Evolutionary conservation across 164 flowering plant species (phyloP).

Genomic region (Magnolia kwangsiensis): DNA sequence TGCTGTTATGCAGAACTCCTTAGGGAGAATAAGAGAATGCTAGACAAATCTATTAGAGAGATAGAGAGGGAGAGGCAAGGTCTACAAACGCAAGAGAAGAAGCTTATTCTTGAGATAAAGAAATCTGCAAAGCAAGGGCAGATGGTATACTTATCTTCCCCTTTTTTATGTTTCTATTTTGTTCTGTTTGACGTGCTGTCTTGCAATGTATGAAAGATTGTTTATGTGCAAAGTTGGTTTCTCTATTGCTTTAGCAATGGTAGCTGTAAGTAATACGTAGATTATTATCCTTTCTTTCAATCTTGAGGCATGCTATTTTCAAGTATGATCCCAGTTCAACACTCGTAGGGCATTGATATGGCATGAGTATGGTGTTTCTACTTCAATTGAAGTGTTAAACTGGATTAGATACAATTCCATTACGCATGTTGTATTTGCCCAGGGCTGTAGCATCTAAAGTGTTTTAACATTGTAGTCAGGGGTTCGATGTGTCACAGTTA

Average conservation of each 20-base stretch:
- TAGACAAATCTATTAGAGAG: conserved; percentile 91
- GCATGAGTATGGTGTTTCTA: neutral
- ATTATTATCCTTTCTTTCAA: neutral
- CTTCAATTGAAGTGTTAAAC: neutral
- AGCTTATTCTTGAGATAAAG: conserved; percentile 86
- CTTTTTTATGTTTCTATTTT: neutral
- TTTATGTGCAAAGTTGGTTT: neutral
- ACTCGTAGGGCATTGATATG: neutral
- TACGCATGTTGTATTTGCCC: neutral
- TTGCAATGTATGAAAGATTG: neutral
- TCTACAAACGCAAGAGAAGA: conserved; percentile 91
- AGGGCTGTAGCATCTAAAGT: neutral
- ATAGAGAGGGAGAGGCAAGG: conserved; percentile 98
- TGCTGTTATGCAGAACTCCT: conserved; percentile 54
- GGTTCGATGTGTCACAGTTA: neutral
- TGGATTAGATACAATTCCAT: neutral
- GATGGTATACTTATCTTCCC: conserved; percentile 51
- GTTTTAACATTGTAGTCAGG: neutral
- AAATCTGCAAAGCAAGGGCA: conserved; percentile 98
- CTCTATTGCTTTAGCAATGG: neutral
- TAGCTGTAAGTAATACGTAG: neutral
- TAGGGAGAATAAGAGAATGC: conserved; percentile 97
- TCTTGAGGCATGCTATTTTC: neutral
- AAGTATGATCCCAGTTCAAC: neutral
- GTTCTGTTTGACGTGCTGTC: neutral